Conservation (phyloP, 2,329 filamentous ascomycete species). For the Botrytis hyacinthi region DNA sequence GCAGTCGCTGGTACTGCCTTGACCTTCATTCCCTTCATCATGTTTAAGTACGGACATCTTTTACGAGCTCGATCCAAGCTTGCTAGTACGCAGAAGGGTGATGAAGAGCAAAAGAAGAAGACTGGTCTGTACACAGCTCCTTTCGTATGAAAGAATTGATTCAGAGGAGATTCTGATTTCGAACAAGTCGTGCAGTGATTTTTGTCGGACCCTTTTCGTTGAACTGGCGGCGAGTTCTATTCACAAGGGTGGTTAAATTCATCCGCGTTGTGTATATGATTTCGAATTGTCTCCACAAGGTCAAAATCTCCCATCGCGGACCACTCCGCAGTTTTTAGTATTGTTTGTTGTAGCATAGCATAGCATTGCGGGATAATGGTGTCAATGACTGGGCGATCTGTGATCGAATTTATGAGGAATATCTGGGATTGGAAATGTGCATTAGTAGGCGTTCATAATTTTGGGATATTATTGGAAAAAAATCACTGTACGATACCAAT, state of each 20-base stretch:
- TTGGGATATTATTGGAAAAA: background rate
- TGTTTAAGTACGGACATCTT: constrained; percentile 20
- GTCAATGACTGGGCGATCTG: background rate
- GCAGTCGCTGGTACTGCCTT: constrained; percentile 14
- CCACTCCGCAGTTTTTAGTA: background rate
- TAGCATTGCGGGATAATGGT: constrained; percentile 4
- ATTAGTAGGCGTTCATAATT: constrained; percentile 7
- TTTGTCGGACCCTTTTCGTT: background rate
- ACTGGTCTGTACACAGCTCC: constrained; percentile 6
- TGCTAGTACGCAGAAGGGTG: constrained; percentile 39
- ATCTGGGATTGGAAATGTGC: constrained; percentile 1
- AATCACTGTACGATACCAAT: constrained; percentile 5
- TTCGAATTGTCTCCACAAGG: background rate
- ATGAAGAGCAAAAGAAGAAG: background rate
- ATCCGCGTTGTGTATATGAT: background rate
- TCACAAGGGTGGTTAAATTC: background rate
- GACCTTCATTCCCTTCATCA: constrained; percentile 16
- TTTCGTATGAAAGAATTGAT: background rate
- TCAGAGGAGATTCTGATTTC: too few species aligned
- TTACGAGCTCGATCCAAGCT: constrained; percentile 48
- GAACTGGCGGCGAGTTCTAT: background rate
- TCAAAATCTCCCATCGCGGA: background rate
- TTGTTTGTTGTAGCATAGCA: constrained; percentile 12
- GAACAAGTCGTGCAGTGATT: background rate
- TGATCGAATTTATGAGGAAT: constrained; percentile 1